Evolutionary conservation across 495 filamentous ascomycete species (phyloP).

Genomic region (Penicillium turbatum): DNA sequence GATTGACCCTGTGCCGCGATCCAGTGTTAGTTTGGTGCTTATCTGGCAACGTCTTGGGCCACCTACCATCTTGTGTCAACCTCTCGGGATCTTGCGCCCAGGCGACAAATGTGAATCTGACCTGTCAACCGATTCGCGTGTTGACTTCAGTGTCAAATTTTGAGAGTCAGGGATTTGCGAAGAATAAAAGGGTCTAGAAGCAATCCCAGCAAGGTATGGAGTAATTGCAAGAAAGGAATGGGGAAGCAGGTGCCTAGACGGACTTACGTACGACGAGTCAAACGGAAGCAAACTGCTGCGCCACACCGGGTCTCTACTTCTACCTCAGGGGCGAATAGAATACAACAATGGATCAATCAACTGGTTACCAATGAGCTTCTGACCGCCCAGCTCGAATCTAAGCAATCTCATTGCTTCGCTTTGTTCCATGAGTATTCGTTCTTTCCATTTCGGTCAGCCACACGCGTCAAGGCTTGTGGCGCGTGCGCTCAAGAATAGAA

Average conservation of each 20-base stretch:
- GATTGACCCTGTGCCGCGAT: conserved; percentile 39
- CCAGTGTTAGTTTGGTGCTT: conserved; percentile 15
- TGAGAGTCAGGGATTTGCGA: conserved; percentile 1
- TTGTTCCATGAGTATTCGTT: conserved; percentile 2
- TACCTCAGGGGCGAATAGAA: conserved; percentile 22
- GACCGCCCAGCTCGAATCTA: not conserved
- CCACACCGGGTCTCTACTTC: conserved; percentile 17
- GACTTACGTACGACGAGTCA: conserved; percentile 29
- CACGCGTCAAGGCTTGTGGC: conserved; percentile 19
- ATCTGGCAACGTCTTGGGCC: conserved; percentile 3
- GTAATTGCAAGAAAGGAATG: conserved; percentile 11
- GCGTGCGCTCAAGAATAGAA: conserved; percentile 25
- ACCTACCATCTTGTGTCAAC: conserved; percentile 38
- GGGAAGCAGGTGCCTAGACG: conserved; percentile 9
- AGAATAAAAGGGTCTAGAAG: conserved; percentile 14
- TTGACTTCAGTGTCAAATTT: conserved; percentile 5
- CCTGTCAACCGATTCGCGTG: conserved; percentile 22
- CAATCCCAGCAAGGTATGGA: not conserved
- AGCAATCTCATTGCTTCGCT: conserved; percentile 1
- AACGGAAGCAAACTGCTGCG: conserved; percentile 28
- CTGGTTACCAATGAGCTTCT: not conserved
- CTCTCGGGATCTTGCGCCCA: conserved; percentile 30
- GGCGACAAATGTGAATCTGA: conserved; percentile 29
- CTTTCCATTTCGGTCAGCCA: conserved; percentile 2
- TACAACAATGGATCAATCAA: not conserved